phyloP scores from a whole-genome alignment of 345 rosid species.

The Kernera saxatilis region DNA sequence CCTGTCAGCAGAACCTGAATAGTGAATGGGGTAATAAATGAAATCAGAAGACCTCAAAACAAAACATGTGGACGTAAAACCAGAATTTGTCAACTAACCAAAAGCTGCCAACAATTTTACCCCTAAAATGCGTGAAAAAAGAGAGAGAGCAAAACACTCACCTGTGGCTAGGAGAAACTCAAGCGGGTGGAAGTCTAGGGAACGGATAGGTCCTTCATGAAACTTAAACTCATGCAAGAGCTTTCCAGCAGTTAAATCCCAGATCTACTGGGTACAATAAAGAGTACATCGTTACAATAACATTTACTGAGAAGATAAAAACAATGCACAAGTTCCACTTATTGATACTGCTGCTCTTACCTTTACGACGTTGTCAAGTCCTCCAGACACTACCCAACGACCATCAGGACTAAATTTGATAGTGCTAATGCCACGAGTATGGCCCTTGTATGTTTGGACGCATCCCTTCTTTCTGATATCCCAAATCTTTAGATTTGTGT shows the following conservation, averaged over 20 bases:
- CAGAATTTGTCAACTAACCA: not conserved
- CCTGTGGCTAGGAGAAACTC: slow-evolving; percentile 98
- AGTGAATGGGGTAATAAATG: slow-evolving; percentile 3
- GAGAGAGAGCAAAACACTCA: slow-evolving; percentile 14
- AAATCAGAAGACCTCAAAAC: slow-evolving; percentile 7
- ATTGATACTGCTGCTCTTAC: slow-evolving; percentile 31
- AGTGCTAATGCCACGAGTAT: slow-evolving; percentile 68
- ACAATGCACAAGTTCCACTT: slow-evolving; percentile 1
- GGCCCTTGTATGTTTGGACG: slow-evolving; percentile 93
- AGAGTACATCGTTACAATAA: not conserved
- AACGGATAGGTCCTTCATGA: slow-evolving; percentile 81
- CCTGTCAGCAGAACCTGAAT: slow-evolving; percentile 90
- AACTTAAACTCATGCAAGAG: slow-evolving; percentile 88
- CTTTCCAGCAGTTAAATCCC: slow-evolving; percentile 97
- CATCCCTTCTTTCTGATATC: slow-evolving; percentile 95
- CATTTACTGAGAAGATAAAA: not conserved
- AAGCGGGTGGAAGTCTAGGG: slow-evolving; percentile 89
- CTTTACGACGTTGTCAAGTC: slow-evolving; percentile 86
- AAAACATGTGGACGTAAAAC: not conserved
- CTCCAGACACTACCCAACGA: slow-evolving; percentile 99
- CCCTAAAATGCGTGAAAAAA: not conserved
- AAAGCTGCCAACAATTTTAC: not conserved
- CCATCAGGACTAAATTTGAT: slow-evolving; percentile 94
- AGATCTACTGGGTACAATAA: slow-evolving; percentile 6
- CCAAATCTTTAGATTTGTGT: slow-evolving; percentile 84